Evolutionary conservation across 345 rosid genomes (phyloP), one percentile per base, ranked within the genome.

Genomic region (Sonneratia alba): DNA sequence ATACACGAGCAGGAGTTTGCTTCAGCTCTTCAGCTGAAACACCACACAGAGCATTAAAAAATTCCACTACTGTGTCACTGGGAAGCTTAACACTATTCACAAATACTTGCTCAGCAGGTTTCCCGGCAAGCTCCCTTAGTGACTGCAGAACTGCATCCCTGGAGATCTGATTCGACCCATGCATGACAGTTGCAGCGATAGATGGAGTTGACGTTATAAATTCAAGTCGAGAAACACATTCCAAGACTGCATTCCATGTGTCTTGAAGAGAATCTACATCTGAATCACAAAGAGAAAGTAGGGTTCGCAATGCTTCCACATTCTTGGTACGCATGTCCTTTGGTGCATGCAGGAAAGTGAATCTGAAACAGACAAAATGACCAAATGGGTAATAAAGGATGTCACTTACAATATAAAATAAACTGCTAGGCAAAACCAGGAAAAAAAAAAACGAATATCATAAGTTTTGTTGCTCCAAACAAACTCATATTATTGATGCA

Each of bases 231-330:
- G 99, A 90, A 79, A 92, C 97, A 80, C 99, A 95, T 86, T 92
- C 99, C 70, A 95, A 74, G 70, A 95, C 94, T 68, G 98, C 99
- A 85, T 95, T 95, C 98, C 99, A 95, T n/a, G 99, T 92, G 84
- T 95, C 98, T 75, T 87, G 97, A 78, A 95, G 93, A 76, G 92
- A 85, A 73, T 79, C 90, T 67, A 87, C 81, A 75, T 92, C 92
- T 24, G 82, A 80, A 77, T 90, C 98, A 63, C 92, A 87, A 63
- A 95, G 81, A 66, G 86, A 81, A 79, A 95, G 84, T 69, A 95
- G 79, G 67, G 94, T 90, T 72, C 88, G 92, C 83, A 95, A 81
- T 69, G 99, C 97, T 88, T 95, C 99, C 55, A 90, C 98, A 85
- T 92, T 95, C 87, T 95, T 95, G 81, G 91, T 82, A 70, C 92